Evolutionary conservation across 345 rosid genomes (phyloP), one percentile per base, ranked within the genome.

Genomic region (Moringa oleifera): DNA sequence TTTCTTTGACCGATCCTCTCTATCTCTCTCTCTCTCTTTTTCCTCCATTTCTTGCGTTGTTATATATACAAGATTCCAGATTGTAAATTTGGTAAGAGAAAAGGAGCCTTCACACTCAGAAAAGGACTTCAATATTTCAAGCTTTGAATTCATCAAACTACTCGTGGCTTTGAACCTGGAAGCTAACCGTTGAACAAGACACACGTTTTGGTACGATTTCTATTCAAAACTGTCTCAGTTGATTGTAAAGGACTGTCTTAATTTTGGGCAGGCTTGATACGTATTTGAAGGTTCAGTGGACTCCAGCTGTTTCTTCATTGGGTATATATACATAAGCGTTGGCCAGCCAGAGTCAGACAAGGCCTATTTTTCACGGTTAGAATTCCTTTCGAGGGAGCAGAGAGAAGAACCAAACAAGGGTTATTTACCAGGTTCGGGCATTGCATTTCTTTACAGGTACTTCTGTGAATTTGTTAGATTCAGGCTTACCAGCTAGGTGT

Each of bases 1-100:
- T 56, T 70, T 75, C 56, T 62, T 79, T 76, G 80, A 79, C 80
- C 63, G 70, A 18, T 69, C 41, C 1, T 53, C 33, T 6, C 65
- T 22, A 47, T 25, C 21, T 41, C 23, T 41, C 23, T 16, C 13
- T 58, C 54, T 21, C 18, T 23, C 10, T 31, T 7, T 28, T n/a
- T 23, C 20, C 18, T 12, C n/a, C 19, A 22, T 36, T 54, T 21
- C 12, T 4, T 53, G 23, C 21, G 0, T 21, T 13, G 1, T 20
- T 18, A 21, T 23, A 23, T 23, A n/a, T 15, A 33, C 11, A 33
- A 33, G 5, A 33, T 33, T 33, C 11, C 5, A 33, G 37, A 33
- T 33, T 33, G 5, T 33, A 11, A 33, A 4, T 33, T 33, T 33
- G 5, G 37, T 4, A 11, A 11, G 37, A 33, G 37, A 33, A 33